Evolutionary conservation across 305 asterid species (phyloP), one percentile per base, ranked within the genome.

Genomic region (Solanum hybrid): DNA sequence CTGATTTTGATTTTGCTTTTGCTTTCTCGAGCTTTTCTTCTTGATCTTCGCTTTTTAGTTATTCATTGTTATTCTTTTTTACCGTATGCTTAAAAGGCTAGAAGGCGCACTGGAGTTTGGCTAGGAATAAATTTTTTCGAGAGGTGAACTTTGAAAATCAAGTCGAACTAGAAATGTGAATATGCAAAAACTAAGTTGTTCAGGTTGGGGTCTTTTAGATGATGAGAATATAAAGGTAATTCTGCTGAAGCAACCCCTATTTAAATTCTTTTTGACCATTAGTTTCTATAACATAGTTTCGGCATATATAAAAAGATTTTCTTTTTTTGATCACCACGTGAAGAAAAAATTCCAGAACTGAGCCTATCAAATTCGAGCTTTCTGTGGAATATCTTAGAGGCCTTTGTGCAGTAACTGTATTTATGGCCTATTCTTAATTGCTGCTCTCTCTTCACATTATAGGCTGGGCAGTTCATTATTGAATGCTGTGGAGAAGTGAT

Each of bases 401-500:
- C 27, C 12, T 60, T 22, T 60, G 26, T 60, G 12, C 72, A 8
- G 26, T 60, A 60, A 60, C 6, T 16, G 6, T n/a, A 31, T 17
- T 20, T 20, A 46, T 51, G 37, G 80, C 3, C n/a, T 31, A 73
- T 14, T 73, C n/a, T 40, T 38, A 42, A 38, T 87, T 34, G 38
- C 24, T 38, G 78, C 88, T 82, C 29, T 76, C 11, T 73, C 73
- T 42, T 75, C 88, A 20, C 78, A 79, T 91, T 89, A 90, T 80
- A 96, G 99, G 98, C 95, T 91, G 98, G 98, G 82, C 95, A 92
- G 78, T 97, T 95, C 90, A 93, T 97, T 89, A 97, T 95, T 77
- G 98, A 97, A 91, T 97, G 95, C 13, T 95, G 97, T 37, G 98
- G 99, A 92, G 99, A 97, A 92, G 94, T 97, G 78, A 95, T 97